Evolutionary conservation across 140 eudicot genomes (phyloP).

Genomic region (Oenanthe javanica): DNA sequence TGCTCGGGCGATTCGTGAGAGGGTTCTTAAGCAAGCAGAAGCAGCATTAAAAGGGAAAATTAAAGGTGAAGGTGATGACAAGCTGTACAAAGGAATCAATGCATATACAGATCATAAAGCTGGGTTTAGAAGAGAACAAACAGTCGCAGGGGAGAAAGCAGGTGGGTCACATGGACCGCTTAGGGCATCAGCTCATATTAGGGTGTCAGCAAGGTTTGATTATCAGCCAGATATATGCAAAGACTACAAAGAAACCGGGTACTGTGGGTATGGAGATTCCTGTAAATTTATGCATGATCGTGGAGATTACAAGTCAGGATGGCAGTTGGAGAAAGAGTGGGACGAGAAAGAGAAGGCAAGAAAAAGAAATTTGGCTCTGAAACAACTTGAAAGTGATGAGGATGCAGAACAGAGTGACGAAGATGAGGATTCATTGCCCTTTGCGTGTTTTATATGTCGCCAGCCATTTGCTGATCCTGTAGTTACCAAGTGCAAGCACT

Average conservation of each 20-base stretch:
- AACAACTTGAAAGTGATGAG: constrained; percentile 44
- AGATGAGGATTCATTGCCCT: constrained; percentile 73
- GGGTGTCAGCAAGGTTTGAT: constrained; percentile 87
- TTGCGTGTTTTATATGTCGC: constrained; percentile 93
- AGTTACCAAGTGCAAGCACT: constrained; percentile 88
- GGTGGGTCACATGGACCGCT: constrained; percentile 97
- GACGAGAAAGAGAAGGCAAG: constrained; percentile 81
- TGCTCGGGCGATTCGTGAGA: constrained; percentile 84
- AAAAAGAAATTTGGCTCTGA: constrained; percentile 63
- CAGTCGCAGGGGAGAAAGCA: constrained; percentile 88
- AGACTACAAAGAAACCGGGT: constrained; percentile 96
- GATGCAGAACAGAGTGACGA: constrained; percentile 43
- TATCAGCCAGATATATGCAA: constrained; percentile 98
- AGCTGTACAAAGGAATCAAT: constrained; percentile 77
- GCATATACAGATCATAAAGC: constrained; percentile 87
- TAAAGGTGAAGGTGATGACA: constrained; percentile 40
- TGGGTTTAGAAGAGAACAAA: constrained; percentile 88
- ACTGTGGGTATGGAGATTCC: constrained; percentile 96
- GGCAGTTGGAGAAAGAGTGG: constrained; percentile 98
- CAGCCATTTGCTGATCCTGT: constrained; percentile 93
- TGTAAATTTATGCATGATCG: constrained; percentile 99
- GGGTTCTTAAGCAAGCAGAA: constrained; percentile 70
- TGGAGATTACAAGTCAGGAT: constrained; percentile 95
- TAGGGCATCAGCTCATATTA: constrained; percentile 96
- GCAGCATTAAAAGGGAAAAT: constrained; percentile 64